These are phyloP conservation scores for Penicillium maclennaniae DNA, from an alignment of 495 filamentous ascomycete species.

Conservation along the genomic window DNA sequence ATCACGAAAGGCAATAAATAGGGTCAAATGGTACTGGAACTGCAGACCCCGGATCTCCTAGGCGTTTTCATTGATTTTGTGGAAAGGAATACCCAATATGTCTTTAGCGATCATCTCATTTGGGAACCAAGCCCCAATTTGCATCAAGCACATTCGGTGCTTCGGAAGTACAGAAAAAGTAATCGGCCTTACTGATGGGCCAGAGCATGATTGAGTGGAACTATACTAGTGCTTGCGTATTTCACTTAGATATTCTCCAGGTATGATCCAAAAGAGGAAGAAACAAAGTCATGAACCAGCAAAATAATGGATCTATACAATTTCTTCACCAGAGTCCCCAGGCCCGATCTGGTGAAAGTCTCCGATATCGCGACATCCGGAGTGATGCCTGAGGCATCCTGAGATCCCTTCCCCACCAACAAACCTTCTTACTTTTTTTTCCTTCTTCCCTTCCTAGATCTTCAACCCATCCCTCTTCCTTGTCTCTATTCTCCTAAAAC, in stretches of 20 bases:
- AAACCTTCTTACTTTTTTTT: conserved; percentile 16
- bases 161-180: conserved; percentile 13
- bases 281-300: neutral
- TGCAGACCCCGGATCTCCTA: neutral
- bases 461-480: conserved; percentile 6
- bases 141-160: conserved; percentile 1
- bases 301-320: neutral
- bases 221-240: neutral
- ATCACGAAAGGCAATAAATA: neutral
- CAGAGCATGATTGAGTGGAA: neutral
- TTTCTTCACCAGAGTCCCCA: conserved; percentile 4
- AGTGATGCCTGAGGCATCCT: conserved; percentile 22
- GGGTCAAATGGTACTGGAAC: neutral
- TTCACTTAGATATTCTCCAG: too few species aligned
- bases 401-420: conserved; percentile 25
- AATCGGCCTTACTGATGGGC: conserved; percentile 1
- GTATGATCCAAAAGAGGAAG: too few species aligned
- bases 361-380: conserved; percentile 22
- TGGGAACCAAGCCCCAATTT: neutral
- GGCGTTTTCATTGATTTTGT: conserved; percentile 8
- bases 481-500: conserved; percentile 4
- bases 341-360: conserved; percentile 20
- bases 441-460: conserved; percentile 9
- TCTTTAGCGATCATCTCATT: conserved; percentile 9
- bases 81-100: conserved; percentile 25